Conservation (phyloP, 768 basidiomycete species). For the Cyathus striatus region DNA sequence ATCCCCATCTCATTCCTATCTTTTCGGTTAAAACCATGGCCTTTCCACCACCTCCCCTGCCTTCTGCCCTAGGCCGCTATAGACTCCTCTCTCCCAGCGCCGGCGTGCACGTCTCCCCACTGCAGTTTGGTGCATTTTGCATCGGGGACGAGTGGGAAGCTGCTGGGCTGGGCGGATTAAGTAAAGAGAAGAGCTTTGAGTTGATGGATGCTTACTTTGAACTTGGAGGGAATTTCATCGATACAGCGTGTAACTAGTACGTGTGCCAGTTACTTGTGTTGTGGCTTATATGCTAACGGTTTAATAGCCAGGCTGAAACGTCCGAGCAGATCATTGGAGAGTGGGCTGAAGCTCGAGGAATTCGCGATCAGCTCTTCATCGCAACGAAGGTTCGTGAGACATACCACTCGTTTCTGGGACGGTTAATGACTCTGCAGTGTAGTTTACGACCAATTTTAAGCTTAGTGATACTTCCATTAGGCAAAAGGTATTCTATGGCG, state of each 20-base stretch:
- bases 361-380: constrained; percentile 44
- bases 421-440: neutral
- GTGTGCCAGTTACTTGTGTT: constrained; percentile 2
- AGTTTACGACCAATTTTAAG: constrained; percentile 28
- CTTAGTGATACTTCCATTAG: constrained; percentile 12
- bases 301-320: constrained; percentile 44
- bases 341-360: constrained; percentile 41
- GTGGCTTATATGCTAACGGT: neutral
- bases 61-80: no score
- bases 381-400: constrained; percentile 33
- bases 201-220: constrained; percentile 39
- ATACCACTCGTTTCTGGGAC: neutral
- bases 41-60: no score
- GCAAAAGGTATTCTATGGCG: constrained; percentile 35
- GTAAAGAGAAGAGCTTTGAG: constrained; percentile 37
- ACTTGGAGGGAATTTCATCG: constrained; percentile 45
- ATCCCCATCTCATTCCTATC: no score
- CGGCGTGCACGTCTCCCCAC: neutral
- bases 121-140: constrained; percentile 33
- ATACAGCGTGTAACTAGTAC: constrained; percentile 43
- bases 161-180: constrained; percentile 28
- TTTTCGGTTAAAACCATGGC: no score
- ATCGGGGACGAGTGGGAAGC: constrained; percentile 34
- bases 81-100: neutral
- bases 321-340: constrained; percentile 52